Base-by-base conservation (phyloP, 2,329 filamentous ascomycete genomes). In the Colletotrichum cordylinicola region DNA sequence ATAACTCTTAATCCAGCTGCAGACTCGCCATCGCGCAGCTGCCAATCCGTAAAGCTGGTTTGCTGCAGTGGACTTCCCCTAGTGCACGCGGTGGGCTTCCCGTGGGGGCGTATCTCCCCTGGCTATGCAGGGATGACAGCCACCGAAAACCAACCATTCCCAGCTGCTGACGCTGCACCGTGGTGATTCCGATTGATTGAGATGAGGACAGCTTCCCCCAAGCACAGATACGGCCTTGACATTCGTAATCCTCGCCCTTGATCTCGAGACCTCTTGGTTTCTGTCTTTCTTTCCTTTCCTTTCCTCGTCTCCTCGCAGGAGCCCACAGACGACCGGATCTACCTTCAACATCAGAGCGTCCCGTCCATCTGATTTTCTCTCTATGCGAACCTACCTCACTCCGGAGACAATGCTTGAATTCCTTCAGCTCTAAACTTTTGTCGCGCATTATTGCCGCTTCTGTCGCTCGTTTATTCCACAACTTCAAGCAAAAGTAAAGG, bases 141-240 rank as follows among this genome's bases (percentile, higher is more conserved):
- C 74, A 74, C 64, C 55, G 65, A 74, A 70, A 74, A 66, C 71
- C 33, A 64, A 21, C 66, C 72, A 75, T 66, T 75, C 74, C 65
- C 31, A 61, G 58, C 35, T 52, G 65, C 71, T 70, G 58, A 66
- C 67, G 66, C 72, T 70, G 67, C 74, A 76, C 66, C 74, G 74
- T 75, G 72, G 74, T 67, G 61, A 70, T 67, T 64, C 43, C 56
- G 70, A 75, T 73, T 73, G 64, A 73, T 76, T 58, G 56, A 74
- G 64, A 74, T 74, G 64, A 76, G 70, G 70, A 73, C 69, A 76
- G 64, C 72, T 75, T n/a, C 52, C 68, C 67, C 13, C 61, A 27
- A 56, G 62, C 61, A 29, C 61, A 60, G 62, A 52, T 72, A 75
- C 48, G 55, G 68, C 58, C 58, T 60, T 21, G 39, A 68, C 55